Conservation (phyloP, 495 filamentous ascomycete species). For the Penicillium cataractarum region DNA sequence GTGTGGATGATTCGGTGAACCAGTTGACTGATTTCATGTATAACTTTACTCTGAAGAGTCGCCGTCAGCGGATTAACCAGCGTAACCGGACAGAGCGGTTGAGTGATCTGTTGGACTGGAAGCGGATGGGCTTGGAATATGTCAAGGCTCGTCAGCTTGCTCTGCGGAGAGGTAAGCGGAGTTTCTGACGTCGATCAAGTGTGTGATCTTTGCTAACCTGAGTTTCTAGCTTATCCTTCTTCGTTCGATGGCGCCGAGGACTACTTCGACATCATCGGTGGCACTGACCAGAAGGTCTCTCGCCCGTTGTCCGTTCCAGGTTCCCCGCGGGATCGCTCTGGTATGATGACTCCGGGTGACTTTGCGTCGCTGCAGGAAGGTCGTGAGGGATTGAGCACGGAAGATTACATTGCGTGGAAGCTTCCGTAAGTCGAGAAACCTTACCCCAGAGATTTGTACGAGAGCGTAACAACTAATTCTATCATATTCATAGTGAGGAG, state of each 20-base stretch:
- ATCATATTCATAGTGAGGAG: slow-evolving; percentile 71
- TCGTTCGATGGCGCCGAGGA: slow-evolving; percentile 80
- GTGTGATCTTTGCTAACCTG: background rate
- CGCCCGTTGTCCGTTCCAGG: slow-evolving; percentile 92
- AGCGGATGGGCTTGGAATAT: slow-evolving; percentile 99
- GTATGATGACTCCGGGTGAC: slow-evolving; percentile 99
- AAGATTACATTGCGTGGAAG: slow-evolving; percentile 98
- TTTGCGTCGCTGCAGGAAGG: slow-evolving; percentile 96
- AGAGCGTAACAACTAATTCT: background rate
- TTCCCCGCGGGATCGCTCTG: slow-evolving; percentile 84
- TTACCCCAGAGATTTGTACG: background rate
- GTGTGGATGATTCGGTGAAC: slow-evolving; percentile 96
- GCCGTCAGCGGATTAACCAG: slow-evolving; percentile 96
- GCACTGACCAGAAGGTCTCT: slow-evolving; percentile 88
- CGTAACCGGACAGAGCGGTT: slow-evolving; percentile 95
- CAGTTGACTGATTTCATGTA: slow-evolving; percentile 92
- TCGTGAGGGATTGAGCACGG: slow-evolving; percentile 88
- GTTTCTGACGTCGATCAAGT: too few species aligned
- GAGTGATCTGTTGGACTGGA: slow-evolving; percentile 96
- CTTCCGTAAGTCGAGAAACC: slow-evolving; percentile 75
- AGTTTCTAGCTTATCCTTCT: slow-evolving; percentile 71
- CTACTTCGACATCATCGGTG: slow-evolving; percentile 81
- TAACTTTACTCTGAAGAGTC: slow-evolving; percentile 91
- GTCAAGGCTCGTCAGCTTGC: slow-evolving; percentile 96
- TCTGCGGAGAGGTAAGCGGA: slow-evolving; percentile 67